Conservation (phyloP, 1,284 basidiomycete genomes). For the Ustilago lituana region DNA sequence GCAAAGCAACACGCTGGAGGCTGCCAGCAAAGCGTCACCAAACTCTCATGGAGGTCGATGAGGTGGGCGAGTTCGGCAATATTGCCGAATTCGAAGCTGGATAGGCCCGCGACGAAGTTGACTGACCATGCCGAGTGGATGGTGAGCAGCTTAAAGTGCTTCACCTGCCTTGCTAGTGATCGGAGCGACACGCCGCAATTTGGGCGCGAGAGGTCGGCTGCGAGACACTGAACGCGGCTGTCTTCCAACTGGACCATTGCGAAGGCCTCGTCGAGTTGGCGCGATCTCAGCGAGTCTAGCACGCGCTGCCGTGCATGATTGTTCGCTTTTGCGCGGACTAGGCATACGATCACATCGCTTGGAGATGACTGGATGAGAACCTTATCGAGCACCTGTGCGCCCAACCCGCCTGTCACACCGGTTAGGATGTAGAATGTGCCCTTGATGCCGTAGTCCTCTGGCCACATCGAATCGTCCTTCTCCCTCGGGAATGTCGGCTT, state of each 20-base stretch:
- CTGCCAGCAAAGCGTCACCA: slow-evolving; percentile 68
- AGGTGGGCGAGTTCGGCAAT: slow-evolving; percentile 32
- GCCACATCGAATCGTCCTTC: slow-evolving; percentile 11
- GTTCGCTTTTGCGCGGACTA: slow-evolving; percentile 71
- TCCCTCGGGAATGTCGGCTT: not conserved
- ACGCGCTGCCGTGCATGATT: slow-evolving; percentile 68
- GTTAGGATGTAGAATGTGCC: slow-evolving; percentile 69
- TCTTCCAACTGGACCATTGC: slow-evolving; percentile 33
- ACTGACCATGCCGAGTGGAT: slow-evolving; percentile 59
- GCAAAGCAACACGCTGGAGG: slow-evolving; percentile 67
- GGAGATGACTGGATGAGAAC: slow-evolving; percentile 67
- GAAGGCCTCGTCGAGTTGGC: slow-evolving; percentile 36
- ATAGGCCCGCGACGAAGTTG: slow-evolving; percentile 51
- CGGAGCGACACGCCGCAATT: slow-evolving; percentile 9
- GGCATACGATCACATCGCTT: slow-evolving; percentile 70
- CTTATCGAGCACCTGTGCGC: slow-evolving; percentile 73
- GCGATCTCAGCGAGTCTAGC: slow-evolving; percentile 63
- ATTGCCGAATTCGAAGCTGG: slow-evolving; percentile 46
- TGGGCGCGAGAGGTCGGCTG: slow-evolving; percentile 34
- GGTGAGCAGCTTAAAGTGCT: slow-evolving; percentile 9
- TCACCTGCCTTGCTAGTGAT: not conserved
- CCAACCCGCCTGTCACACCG: slow-evolving; percentile 74
- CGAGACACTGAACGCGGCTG: slow-evolving; percentile 17
- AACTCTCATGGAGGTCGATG: slow-evolving; percentile 34
- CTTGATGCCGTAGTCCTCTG: slow-evolving; percentile 2